Evolutionary conservation across 2,329 filamentous ascomycete genomes (phyloP), one percentile per base, ranked within the genome.

Genomic region (Clonostachys solani): DNA sequence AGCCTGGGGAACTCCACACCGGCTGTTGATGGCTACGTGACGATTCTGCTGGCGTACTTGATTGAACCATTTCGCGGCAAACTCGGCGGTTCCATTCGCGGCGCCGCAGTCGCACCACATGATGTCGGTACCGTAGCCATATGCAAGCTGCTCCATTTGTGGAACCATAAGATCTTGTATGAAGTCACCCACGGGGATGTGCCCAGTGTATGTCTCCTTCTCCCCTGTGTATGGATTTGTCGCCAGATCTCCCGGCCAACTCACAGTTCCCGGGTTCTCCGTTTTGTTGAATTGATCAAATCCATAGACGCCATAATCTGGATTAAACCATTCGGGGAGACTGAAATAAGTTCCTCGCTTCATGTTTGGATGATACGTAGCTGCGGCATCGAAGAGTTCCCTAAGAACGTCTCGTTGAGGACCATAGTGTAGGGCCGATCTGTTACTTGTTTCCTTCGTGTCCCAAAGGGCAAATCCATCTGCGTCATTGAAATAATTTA

Each of bases 11-110:
- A 79, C 59, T 5, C 80, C 80, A 57, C 80, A 84, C 7, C 80
- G 74, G 43, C 69, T 69, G 61, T 84, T 81, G 54, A 81, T 74
- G 2, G 72, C 61, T 2, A 81, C 77, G 54, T 81, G 72, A 1
- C 72, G 66, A 40, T 68, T 66, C 17, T 70, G 51, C 0, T 52
- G 50, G 6, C 61, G 59, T 7, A 68, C 64, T 43, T 53, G 51
- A 54, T 70, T 71, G 60, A 64, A 74, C 72, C 71, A 76, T 4
- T 44, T 47, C 1, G 67, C 57, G 2, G 67, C 68, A 50, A 75
- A 73, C 3, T 50, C 54, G 7, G 66, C 65, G 3, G 70, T 72
- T 29, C 55, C 57, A 55, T 75, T 75, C 2, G 71, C 60, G 0
- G 65, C 69, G 15, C 69, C 68, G 50, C 62, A 66, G 54, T 75